These are phyloP conservation scores for Lipomyces mesembrius DNA, from an alignment of 805 yeast genomes.

Conservation along the genomic window DNA sequence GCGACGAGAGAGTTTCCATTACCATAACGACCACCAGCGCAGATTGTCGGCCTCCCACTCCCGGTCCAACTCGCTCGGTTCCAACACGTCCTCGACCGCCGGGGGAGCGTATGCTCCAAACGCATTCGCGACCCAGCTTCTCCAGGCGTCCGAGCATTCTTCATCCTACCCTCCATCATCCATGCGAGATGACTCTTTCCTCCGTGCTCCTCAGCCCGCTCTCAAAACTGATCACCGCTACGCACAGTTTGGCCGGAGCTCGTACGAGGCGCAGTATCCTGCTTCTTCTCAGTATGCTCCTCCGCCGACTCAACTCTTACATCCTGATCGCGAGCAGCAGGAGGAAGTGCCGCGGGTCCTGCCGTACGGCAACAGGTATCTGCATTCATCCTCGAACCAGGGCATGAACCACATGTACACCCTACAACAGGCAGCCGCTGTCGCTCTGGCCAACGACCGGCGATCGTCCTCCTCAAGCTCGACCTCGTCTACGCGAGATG, in stretches of 20 bases:
- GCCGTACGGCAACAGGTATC: conserved; percentile 1
- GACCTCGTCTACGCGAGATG: not conserved
- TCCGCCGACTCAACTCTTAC: not conserved
- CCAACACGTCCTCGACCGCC: conserved; percentile 4
- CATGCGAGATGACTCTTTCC: conserved; percentile 11
- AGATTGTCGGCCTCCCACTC: conserved; percentile 7
- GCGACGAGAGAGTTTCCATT: conserved; percentile 23
- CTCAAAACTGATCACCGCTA: not conserved
- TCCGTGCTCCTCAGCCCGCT: conserved; percentile 19
- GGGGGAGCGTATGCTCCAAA: conserved; percentile 19
- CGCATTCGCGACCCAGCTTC: conserved; percentile 20
- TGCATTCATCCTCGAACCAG: not conserved
- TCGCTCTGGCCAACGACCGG: conserved; percentile 5
- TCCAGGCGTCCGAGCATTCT: conserved; percentile 8
- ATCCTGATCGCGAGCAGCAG: not conserved
- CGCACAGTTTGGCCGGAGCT: not conserved
- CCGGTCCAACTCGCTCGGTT: conserved; percentile 6
- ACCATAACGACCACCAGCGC: conserved; percentile 11
- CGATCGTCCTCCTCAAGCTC: conserved; percentile 3
- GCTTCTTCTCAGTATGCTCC: not conserved
- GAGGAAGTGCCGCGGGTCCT: not conserved
- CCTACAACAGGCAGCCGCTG: conserved; percentile 3
- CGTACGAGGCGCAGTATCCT: not conserved
- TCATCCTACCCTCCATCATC: conserved; percentile 7
- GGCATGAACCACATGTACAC: conserved; percentile 2